Conservation (phyloP, 1,284 basidiomycete species). For the Entoloma clypeatum region DNA sequence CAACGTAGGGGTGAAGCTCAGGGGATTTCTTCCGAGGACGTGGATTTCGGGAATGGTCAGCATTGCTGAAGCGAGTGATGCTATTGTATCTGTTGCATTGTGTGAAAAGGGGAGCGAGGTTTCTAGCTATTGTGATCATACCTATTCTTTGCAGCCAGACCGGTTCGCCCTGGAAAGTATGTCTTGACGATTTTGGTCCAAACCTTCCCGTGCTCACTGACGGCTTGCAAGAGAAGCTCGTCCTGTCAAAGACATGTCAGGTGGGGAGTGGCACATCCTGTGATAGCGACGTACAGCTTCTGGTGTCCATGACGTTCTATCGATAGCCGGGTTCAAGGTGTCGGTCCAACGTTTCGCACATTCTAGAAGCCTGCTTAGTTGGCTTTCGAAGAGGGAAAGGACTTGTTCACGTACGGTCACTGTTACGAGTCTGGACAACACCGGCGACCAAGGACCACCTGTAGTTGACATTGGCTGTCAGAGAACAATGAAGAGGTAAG, state of each 20-base stretch:
- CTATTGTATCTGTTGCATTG: constrained; percentile 38
- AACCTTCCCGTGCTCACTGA: constrained; percentile 49
- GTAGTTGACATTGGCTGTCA: constrained; percentile 4
- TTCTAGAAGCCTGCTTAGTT: constrained; percentile 31
- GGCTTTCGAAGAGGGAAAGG: constrained; percentile 11
- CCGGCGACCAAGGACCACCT: constrained; percentile 55
- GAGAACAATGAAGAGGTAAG: neutral
- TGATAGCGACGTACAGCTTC: constrained; percentile 37
- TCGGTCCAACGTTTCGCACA: constrained; percentile 59
- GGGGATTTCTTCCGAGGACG: constrained; percentile 35
- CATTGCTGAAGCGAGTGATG: constrained; percentile 42
- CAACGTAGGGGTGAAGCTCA: constrained; percentile 28
- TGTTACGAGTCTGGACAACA: constrained; percentile 49
- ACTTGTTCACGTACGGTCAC: constrained; percentile 43
- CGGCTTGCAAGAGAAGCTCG: constrained; percentile 46
- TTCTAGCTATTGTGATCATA: constrained; percentile 24
- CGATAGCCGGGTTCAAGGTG: constrained; percentile 53
- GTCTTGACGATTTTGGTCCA: constrained; percentile 58
- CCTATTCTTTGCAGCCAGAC: constrained; percentile 57
- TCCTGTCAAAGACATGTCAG: constrained; percentile 34
- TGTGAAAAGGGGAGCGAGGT: constrained; percentile 8
- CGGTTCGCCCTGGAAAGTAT: constrained; percentile 54
- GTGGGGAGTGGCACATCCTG: constrained; percentile 7
- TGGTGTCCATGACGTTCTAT: constrained; percentile 51
- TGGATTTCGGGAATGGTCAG: constrained; percentile 31